Percentiles rank a stretch among this genome's conserved stretches.
Evolutionary conservation across 495 filamentous ascomycete genomes (phyloP).

Genomic region (Talaromyces ruber): DNA sequence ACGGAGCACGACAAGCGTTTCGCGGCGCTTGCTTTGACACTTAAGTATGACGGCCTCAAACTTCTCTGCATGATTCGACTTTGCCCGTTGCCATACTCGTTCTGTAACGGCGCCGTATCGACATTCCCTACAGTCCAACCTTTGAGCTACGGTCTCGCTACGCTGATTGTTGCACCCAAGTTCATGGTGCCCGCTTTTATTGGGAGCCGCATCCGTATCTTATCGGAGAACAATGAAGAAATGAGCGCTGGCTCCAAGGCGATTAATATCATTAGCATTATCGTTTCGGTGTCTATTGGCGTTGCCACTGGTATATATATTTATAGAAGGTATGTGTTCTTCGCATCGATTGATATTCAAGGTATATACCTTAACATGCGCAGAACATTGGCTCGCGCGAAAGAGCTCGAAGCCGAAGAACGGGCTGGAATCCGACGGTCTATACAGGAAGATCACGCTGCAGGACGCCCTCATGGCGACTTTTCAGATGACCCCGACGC

Average conservation of each 20-base stretch:
- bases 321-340: conserved; percentile 51
- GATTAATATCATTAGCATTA: conserved; percentile 76
- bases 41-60: conserved; percentile 77
- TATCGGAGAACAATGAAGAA: conserved; percentile 58
- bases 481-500: conserved; percentile 39
- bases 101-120: conserved; percentile 88
- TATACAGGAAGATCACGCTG: conserved; percentile 29
- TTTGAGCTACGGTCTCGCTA: conserved; percentile 69
- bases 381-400: conserved; percentile 73
- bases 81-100: conserved; percentile 88
- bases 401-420: conserved; percentile 78
- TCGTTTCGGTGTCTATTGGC: conserved; percentile 61
- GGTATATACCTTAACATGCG: conserved; percentile 4
- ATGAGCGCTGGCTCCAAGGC: conserved; percentile 46
- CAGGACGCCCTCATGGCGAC: conserved; percentile 23
- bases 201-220: conserved; percentile 58
- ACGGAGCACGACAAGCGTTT: conserved; percentile 77
- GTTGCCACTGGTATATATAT: conserved; percentile 74
- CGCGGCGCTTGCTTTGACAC: conserved; percentile 56
- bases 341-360: not conserved
- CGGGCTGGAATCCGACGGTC: conserved; percentile 39
- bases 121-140: conserved; percentile 85
- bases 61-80: conserved; percentile 87
- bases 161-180: conserved; percentile 70
- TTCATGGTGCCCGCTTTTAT: conserved; percentile 90